phyloP scores from a whole-genome alignment of 2,329 filamentous ascomycete species.

The Neonectria hederae region DNA sequence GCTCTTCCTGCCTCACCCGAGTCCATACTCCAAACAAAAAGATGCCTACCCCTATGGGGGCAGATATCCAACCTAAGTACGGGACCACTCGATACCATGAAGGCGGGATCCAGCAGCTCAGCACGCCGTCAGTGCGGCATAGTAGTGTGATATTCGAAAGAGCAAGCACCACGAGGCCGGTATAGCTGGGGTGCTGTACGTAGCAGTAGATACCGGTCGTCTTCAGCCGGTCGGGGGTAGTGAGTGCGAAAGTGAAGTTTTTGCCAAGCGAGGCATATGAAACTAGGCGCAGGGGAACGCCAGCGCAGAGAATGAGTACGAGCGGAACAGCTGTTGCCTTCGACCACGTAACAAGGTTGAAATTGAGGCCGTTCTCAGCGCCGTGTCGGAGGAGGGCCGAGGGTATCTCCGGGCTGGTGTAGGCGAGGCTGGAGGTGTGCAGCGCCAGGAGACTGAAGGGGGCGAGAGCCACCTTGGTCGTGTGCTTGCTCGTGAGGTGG shows the following conservation, averaged over 20 bases:
- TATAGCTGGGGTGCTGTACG: constrained; percentile 64
- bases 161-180: constrained; percentile 51
- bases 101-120: constrained; percentile 51
- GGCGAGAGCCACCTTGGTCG: constrained; percentile 30
- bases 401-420: constrained; percentile 32
- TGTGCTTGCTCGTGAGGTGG: constrained; percentile 41
- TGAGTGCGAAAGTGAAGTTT: constrained; percentile 64
- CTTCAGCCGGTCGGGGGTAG: constrained; percentile 55
- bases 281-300: constrained; percentile 45
- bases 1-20: constrained; percentile 59
- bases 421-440: constrained; percentile 37
- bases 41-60: constrained; percentile 21
- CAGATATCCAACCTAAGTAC: constrained; percentile 9
- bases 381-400: constrained; percentile 41
- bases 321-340: constrained; percentile 47
- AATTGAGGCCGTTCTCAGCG: constrained; percentile 46
- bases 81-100: constrained; percentile 16
- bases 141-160: constrained; percentile 47
- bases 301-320: constrained; percentile 44
- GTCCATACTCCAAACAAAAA: constrained; percentile 40
- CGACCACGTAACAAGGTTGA: constrained; percentile 49
- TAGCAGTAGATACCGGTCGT: constrained; percentile 59
- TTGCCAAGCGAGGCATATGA: constrained; percentile 57
- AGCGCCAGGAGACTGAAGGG: constrained; percentile 39
- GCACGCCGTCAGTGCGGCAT: constrained; percentile 49